Conservation (phyloP, 176 grass and related monocot genomes). For the Bolboschoenus planiculmis region DNA sequence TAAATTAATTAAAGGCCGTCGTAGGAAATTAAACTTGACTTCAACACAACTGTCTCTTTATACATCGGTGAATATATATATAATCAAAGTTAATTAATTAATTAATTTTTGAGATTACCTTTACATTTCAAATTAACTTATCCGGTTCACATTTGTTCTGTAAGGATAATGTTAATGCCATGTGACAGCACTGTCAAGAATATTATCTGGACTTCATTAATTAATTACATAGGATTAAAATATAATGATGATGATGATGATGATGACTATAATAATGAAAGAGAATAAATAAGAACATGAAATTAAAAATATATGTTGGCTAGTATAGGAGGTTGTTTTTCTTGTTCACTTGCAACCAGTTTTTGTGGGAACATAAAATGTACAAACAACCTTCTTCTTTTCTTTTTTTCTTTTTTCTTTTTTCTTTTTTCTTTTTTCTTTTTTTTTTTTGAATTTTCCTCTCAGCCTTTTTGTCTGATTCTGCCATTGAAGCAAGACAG, state of each 20-base stretch:
- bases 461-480: neutral
- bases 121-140: neutral
- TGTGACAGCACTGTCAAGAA: neutral
- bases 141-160: constrained; percentile 1
- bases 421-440: too few relatives aligned
- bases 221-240: neutral
- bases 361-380: neutral
- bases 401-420: too few relatives aligned
- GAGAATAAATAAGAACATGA: too few relatives aligned
- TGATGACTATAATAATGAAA: too few relatives aligned
- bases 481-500: neutral
- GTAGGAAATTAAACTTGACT: neutral
- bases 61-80: neutral
- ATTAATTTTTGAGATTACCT: neutral
- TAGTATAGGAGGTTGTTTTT: too few relatives aligned
- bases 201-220: neutral
- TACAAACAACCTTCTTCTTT: neutral
- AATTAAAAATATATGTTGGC: too few relatives aligned
- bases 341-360: neutral
- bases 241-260: too few relatives aligned
- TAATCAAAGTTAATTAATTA: neutral
- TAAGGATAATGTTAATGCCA: neutral
- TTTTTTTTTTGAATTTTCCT: too few relatives aligned
- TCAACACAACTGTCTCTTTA: neutral
- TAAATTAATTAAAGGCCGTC: neutral